Evolutionary conservation across 139 green algal species (phyloP), one percentile per base, ranked within the genome.

Genomic region (Penium margaritaceum): DNA sequence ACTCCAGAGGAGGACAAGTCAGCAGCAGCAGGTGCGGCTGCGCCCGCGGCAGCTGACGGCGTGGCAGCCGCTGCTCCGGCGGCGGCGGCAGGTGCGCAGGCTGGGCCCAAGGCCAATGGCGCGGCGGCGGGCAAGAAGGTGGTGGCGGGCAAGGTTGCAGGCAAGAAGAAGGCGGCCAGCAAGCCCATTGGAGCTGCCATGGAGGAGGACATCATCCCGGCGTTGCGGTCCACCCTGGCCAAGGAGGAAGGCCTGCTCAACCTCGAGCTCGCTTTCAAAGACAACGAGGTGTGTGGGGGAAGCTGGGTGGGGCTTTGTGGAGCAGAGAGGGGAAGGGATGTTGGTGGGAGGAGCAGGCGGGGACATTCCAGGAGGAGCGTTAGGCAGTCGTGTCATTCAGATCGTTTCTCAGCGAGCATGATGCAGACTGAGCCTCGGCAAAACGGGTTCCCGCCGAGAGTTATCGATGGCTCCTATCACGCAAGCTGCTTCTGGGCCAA

Each of bases 231-330:
- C 12, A 29, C 4, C 2, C 58, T 66, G 58, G 32, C 19, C 12
- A 66, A 66, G 58, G 58, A 66, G 58, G 32, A 38, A 6, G 58
- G 33, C 58, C 24, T 66, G 58, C 12, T 7, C n/a, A 66, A 29
- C 33, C 24, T 66, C 2, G 58, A 66, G 32, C 29, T 66, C 58
- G 36, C 29, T 21, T 66, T 66, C 58, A 39, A 24, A 21, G 58
- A 66, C 58, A 66, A 66, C 30, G 32, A 37, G 58, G 58, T 66
- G 58, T 21, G 58, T 66, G 30, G 19, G 3, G 58, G 21, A 24
- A 3, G 47, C n/a, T n/a, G 12, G 41, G 41, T 51, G 41, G 12
- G 41, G 41, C 9, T 21, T 51, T 7, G 41, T 7, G 41, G 12
- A 51, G 41, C 7, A 51, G 41, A 51, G 41, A 51, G 41, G 41